A percentile compares a stretch with the other conserved stretches of the same genome.
Evolutionary conservation across 345 rosid species (phyloP).

Genomic region (Salix exigua): DNA sequence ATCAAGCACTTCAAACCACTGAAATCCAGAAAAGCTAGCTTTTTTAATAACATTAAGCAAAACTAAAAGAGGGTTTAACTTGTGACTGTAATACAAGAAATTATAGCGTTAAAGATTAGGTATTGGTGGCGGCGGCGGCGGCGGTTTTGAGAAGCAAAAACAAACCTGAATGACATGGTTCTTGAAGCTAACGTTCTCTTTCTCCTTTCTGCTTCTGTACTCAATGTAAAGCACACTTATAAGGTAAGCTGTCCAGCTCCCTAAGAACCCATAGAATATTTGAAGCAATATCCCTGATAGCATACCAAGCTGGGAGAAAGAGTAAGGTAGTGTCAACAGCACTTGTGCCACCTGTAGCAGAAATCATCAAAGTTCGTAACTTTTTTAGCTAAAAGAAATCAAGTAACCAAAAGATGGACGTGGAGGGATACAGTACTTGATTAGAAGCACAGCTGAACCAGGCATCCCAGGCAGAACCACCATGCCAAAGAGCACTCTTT

Average conservation of each 20-base stretch:
- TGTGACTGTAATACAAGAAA: neutral
- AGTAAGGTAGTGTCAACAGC: conserved; percentile 84
- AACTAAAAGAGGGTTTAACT: neutral
- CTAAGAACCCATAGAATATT: conserved; percentile 78
- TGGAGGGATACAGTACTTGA: conserved; percentile 45
- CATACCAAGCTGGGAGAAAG: conserved; percentile 95
- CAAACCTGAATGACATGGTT: conserved; percentile 89
- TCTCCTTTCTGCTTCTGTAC: conserved; percentile 85
- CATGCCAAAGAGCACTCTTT: conserved; percentile 87
- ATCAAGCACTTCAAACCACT: conserved; percentile 99
- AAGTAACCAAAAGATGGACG: neutral
- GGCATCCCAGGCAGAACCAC: conserved; percentile 99
- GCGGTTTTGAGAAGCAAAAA: neutral
- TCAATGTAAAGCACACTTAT: conserved; percentile 94
- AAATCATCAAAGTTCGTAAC: neutral
- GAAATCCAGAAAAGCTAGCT: conserved; percentile 4
- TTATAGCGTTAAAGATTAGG: conserved; percentile 17
- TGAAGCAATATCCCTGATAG: conserved; percentile 83
- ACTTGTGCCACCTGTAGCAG: conserved; percentile 83
- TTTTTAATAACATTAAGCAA: neutral
- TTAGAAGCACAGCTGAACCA: conserved; percentile 99
- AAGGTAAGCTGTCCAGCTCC: conserved; percentile 99
- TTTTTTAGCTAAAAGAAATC: neutral
- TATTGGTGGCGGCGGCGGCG: conserved; percentile 4
- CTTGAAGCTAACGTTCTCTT: conserved; percentile 88